phyloP scores from a whole-genome alignment of 176 grass and related monocot genomes.

The Calamus simplicifolius region DNA sequence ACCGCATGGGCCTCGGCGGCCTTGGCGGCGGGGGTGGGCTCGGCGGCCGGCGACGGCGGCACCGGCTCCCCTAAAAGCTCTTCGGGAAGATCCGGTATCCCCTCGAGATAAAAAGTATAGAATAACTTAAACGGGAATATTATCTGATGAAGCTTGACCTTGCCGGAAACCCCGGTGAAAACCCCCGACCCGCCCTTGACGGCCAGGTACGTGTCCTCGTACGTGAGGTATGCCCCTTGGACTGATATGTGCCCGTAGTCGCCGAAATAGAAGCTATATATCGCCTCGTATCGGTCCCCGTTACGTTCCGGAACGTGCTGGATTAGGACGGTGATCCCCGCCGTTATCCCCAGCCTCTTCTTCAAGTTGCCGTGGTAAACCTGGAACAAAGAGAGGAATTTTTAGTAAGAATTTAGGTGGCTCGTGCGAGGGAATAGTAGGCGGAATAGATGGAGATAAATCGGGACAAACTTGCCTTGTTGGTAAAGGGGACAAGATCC shows the following conservation, averaged over 20 bases:
- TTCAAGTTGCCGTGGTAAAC: conserved; percentile 12
- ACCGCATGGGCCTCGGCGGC: conserved; percentile 1
- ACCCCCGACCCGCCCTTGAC: conserved; percentile 13
- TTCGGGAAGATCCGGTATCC: conserved; percentile 4
- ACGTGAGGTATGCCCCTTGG: conserved; percentile 12
- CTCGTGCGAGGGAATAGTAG: no score
- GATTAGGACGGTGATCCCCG: conserved; percentile 7
- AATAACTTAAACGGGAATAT: conserved; percentile 15
- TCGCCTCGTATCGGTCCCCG: conserved; percentile 18
- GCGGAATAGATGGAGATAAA: background rate
- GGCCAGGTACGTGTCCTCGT: conserved; percentile 11
- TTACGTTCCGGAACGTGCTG: conserved; percentile 13
- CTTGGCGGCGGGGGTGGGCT: conserved; percentile 17
- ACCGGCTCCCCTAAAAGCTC: conserved; percentile 9
- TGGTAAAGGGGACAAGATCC: conserved; percentile 8
- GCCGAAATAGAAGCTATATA: conserved; percentile 17
- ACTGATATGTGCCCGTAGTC: conserved; percentile 19
- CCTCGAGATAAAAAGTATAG: conserved; percentile 14
- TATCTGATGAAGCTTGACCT: conserved; percentile 19
- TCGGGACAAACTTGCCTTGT: background rate
- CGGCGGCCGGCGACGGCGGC: conserved; percentile 6
- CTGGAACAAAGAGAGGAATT: background rate
- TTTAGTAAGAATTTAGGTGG: no score
- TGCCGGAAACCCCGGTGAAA: conserved; percentile 3
- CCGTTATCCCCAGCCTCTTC: conserved; percentile 14